A percentile compares a stretch with the other conserved stretches of the same genome.
These are phyloP conservation scores for Daphne laureola DNA, from an alignment of 441 rosid species.

Conservation along the genomic window DNA sequence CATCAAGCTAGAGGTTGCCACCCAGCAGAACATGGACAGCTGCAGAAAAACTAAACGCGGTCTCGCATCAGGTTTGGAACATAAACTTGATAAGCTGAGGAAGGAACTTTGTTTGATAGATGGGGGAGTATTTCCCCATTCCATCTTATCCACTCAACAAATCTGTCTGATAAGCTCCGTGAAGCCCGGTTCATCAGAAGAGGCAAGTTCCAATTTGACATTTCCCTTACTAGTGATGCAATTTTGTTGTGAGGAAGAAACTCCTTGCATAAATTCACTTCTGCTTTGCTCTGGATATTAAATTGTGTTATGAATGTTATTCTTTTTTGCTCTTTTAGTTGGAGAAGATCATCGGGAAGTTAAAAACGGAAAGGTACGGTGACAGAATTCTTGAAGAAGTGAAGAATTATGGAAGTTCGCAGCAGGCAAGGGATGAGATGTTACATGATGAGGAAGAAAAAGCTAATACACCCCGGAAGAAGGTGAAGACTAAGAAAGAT, in stretches of 20 bases:
- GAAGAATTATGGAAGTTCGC: conserved; percentile 21
- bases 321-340: conserved; percentile 38
- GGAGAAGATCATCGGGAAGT: conserved; percentile 76
- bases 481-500: conserved; percentile 41
- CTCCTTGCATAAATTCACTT: too few species aligned
- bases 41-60: conserved; percentile 36
- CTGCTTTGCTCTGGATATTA: too few species aligned
- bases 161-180: conserved; percentile 50
- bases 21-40: conserved; percentile 23
- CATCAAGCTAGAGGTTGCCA: conserved; percentile 54
- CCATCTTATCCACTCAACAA: conserved; percentile 72
- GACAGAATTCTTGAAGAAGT: conserved; percentile 68
- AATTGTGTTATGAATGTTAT: too few species aligned
- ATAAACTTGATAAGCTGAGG: conserved; percentile 74
- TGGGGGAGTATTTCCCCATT: conserved; percentile 83
- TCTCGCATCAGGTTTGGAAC: conserved; percentile 43
- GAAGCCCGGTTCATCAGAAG: conserved; percentile 50
- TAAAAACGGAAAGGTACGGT: conserved; percentile 75
- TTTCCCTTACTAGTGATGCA: too few species aligned
- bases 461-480: conserved; percentile 37
- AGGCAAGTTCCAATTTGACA: conserved; percentile 34
- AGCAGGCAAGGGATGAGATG: conserved; percentile 18
- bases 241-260: neutral
- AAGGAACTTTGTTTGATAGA: conserved; percentile 58
- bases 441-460: conserved; percentile 22